A percentile compares a stretch with the other conserved stretches of the same genome.
Conservation (phyloP, 1,284 basidiomycete species). For the Dichomitus squalens region DNA sequence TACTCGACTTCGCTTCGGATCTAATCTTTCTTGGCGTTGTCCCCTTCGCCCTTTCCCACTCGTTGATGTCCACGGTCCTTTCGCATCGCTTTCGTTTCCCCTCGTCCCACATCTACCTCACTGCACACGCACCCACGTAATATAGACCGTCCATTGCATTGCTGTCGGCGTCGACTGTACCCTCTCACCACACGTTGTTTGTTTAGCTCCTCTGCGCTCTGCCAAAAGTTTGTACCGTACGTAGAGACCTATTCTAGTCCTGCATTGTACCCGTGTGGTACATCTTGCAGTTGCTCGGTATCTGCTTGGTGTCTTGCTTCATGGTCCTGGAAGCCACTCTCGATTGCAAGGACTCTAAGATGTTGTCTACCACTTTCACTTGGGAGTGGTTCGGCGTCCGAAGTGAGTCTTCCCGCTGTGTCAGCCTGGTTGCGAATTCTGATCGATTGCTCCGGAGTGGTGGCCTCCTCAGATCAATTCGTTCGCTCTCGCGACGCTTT, state of each 20-base stretch:
- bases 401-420: too few species aligned
- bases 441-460: too few species aligned
- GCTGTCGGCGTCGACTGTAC: conserved; percentile 23
- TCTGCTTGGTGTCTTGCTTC: background rate
- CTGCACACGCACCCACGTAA: conserved; percentile 10
- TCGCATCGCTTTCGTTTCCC: conserved; percentile 19
- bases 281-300: background rate
- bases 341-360: too few species aligned
- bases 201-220: conserved; percentile 16
- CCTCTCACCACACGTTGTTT: conserved; percentile 15
- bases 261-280: conserved; percentile 2
- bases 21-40: background rate
- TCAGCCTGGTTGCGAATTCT: too few species aligned
- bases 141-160: conserved; percentile 20
- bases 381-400: too few species aligned
- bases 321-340: too few species aligned
- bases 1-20: background rate
- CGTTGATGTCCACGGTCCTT: conserved; percentile 13
- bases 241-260: conserved; percentile 16
- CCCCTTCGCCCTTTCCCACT: conserved; percentile 2
- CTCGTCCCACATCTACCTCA: conserved; percentile 8
- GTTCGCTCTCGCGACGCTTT: too few species aligned
- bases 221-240: conserved; percentile 21
- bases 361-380: too few species aligned
- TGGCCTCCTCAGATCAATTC: too few species aligned